Percentiles rank a stretch among this genome's conserved stretches.
Conservation (phyloP, 108 stramenopile genomes). For the Nitzschia putrida region DNA sequence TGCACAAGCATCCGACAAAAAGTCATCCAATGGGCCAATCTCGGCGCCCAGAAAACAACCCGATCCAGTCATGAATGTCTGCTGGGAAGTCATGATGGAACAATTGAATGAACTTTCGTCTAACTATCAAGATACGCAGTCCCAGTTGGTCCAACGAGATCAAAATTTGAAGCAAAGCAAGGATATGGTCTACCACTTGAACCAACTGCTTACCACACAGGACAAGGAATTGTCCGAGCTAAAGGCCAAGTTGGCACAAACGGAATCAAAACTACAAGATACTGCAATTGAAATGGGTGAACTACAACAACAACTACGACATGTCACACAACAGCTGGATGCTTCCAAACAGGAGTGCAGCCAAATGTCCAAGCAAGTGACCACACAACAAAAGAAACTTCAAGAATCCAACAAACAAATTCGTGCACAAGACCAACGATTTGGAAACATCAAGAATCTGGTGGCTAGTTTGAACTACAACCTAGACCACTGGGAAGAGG, state of each 20-base stretch:
- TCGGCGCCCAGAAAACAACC: neutral
- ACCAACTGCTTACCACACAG: constrained; percentile 23
- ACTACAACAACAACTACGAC: neutral
- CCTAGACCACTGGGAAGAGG: constrained; percentile 17
- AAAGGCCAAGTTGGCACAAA: neutral
- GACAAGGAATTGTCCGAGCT: constrained; percentile 16
- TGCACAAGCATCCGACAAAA: neutral
- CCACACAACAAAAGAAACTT: constrained; percentile 4
- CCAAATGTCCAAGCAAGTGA: neutral
- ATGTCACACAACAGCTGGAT: constrained; percentile 3
- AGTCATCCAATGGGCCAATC: neutral
- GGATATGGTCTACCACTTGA: constrained; percentile 21
- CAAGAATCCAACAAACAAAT: constrained; percentile 6
- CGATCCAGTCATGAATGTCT: neutral
- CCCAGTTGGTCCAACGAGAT: neutral
- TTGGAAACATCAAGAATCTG: constrained; percentile 23
- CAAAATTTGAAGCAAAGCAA: neutral
- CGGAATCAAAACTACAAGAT: neutral
- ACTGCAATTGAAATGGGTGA: constrained; percentile 1
- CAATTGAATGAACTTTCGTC: neutral
- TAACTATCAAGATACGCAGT: neutral
- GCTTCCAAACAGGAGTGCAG: constrained; percentile 13
- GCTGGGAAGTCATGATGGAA: neutral
- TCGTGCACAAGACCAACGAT: constrained; percentile 21
- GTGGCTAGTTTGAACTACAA: constrained; percentile 17